Percentiles rank a stretch among this genome's conserved stretches.
These are phyloP conservation scores for Saturnispora galanensis DNA, from an alignment of 805 yeast species.

Conservation along the genomic window DNA sequence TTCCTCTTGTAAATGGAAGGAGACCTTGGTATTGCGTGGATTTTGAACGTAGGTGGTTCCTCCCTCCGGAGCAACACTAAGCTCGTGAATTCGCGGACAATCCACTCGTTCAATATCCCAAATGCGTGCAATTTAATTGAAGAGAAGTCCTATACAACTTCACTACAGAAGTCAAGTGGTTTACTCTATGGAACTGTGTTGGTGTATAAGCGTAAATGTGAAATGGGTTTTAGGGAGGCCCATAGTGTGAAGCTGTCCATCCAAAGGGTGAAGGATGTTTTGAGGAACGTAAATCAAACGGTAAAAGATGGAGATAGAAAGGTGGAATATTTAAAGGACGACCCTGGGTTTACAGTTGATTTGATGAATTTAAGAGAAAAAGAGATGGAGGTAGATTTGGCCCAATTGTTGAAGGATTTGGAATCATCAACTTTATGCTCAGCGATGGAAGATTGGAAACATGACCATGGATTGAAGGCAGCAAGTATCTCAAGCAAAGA, in stretches of 20 bases:
- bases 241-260: slow-evolving; percentile 28
- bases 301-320: neutral
- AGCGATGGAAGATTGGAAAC: neutral
- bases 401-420: neutral
- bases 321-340: slow-evolving; percentile 23
- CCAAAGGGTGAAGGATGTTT: slow-evolving; percentile 11
- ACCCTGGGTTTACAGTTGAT: slow-evolving; percentile 23
- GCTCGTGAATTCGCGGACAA: slow-evolving; percentile 14
- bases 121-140: slow-evolving; percentile 28
- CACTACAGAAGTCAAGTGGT: slow-evolving; percentile 31
- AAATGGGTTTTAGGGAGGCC: slow-evolving; percentile 9
- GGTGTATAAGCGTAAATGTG: slow-evolving; percentile 36
- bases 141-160: slow-evolving; percentile 13
- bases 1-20: neutral
- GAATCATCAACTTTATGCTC: neutral
- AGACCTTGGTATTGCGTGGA: slow-evolving; percentile 2
- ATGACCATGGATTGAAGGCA: slow-evolving; percentile 3
- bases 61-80: neutral
- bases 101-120: slow-evolving; percentile 33
- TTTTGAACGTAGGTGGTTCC: neutral
- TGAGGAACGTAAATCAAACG: too few species aligned
- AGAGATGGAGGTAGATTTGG: neutral
- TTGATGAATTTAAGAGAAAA: neutral
- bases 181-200: slow-evolving; percentile 41
- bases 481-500: slow-evolving; percentile 1